Conservation (phyloP, 1,284 basidiomycete species). For the Cryptococcus amylolentus region DNA sequence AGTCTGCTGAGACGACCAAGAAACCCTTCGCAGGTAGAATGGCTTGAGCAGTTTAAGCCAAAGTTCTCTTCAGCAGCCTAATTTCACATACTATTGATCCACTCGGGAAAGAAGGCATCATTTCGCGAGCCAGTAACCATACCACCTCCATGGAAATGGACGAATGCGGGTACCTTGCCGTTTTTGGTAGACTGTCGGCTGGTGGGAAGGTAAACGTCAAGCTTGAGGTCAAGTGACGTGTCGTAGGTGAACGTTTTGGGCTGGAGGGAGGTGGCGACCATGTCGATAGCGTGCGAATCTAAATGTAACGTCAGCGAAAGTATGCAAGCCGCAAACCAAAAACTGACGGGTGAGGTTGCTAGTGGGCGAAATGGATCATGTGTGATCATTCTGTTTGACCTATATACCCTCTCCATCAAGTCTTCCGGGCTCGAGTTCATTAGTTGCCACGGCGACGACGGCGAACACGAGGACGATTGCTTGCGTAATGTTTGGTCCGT, state of each 20-base stretch:
- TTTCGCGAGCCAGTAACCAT: slow-evolving; percentile 4
- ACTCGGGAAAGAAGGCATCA: slow-evolving; percentile 1
- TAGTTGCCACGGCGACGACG: no score
- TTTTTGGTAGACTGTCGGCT: not conserved
- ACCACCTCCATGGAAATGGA: slow-evolving; percentile 5
- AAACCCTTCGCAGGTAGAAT: not conserved
- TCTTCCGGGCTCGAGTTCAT: no score
- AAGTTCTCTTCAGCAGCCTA: not conserved
- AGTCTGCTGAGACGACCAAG: slow-evolving; percentile 11
- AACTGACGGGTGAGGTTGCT: no score
- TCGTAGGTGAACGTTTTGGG: slow-evolving; percentile 6
- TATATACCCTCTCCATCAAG: no score
- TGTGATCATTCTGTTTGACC: no score
- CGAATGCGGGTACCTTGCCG: not conserved
- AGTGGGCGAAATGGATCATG: no score
- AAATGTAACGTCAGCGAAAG: no score
- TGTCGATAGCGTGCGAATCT: not conserved
- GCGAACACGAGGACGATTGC: no score
- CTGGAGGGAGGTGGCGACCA: not conserved
- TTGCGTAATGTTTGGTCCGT: no score
- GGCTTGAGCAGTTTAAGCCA: not conserved
- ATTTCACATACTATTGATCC: not conserved
- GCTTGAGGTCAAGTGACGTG: not conserved
- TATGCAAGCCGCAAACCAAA: no score
- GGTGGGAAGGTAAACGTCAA: slow-evolving; percentile 7